These are phyloP conservation scores for Takashimella koratensis DNA, from an alignment of 1,284 basidiomycete genomes.

Conservation along the genomic window DNA sequence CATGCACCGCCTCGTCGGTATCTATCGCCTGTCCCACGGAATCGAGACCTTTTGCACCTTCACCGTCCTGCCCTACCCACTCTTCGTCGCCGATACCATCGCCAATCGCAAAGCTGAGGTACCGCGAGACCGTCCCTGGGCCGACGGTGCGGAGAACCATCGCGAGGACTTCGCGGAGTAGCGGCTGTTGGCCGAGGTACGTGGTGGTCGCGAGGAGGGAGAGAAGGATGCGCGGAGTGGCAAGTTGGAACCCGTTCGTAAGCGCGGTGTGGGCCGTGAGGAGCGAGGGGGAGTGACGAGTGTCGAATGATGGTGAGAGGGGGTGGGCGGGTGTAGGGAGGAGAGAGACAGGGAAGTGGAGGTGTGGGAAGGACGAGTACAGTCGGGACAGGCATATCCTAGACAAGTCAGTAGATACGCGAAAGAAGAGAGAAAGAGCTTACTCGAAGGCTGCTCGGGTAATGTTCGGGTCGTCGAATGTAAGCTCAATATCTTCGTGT, in stretches of 20 bases:
- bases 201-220: slow-evolving; percentile 81
- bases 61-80: slow-evolving; percentile 53
- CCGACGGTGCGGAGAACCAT: slow-evolving; percentile 71
- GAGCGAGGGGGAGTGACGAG: slow-evolving; percentile 57
- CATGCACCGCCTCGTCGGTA: background rate
- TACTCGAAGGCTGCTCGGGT: slow-evolving; percentile 64
- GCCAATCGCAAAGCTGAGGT: slow-evolving; percentile 80
- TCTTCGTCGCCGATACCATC: slow-evolving; percentile 59
- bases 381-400: slow-evolving; percentile 78
- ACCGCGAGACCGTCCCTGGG: slow-evolving; percentile 70
- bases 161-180: slow-evolving; percentile 70
- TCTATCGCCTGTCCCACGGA: slow-evolving; percentile 57
- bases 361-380: slow-evolving; percentile 76
- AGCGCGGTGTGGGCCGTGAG: slow-evolving; percentile 58
- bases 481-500: slow-evolving; percentile 59
- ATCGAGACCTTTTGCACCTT: slow-evolving; percentile 66
- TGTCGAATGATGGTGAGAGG: slow-evolving; percentile 62
- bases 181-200: slow-evolving; percentile 75
- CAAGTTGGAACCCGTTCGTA: slow-evolving; percentile 61
- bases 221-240: slow-evolving; percentile 74
- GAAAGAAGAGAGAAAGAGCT: slow-evolving; percentile 21
- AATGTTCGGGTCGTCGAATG: slow-evolving; percentile 80
- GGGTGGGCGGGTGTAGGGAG: slow-evolving; percentile 65
- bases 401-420: slow-evolving; percentile 10
- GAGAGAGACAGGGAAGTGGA: slow-evolving; percentile 64